Base-by-base conservation (phyloP, 2,329 filamentous ascomycete genomes). In the Saccharata proteae region DNA sequence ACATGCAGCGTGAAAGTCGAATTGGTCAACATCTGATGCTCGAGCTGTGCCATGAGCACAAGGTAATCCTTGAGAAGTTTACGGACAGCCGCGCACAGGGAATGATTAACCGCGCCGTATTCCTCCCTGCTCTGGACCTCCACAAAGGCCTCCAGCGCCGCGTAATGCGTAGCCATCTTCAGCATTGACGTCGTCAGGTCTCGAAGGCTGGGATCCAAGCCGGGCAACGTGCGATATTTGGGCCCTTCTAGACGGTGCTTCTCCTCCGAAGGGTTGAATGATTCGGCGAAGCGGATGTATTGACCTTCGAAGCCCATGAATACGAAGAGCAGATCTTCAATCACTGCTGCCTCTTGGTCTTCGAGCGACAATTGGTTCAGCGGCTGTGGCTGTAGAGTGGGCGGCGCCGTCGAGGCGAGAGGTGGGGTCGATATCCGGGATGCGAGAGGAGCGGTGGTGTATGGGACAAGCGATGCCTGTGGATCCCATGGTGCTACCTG, bases 281-380 rank as follows among this genome's bases (percentile, higher is more conserved):
- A 71, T 42, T 83, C 80, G 36, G 71, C 71, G 51, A 84, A 96
- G 34, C 83, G 80, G 39, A 98, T 81, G 51, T 96, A 96, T 54
- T 93, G 85, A n/a, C 90, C 90, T 57, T 98, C 90, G 41, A 85
- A 93, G 15, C 90, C 90, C 86, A 98, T 94, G 46, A 96, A 92
- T 4, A 93, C 85, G 50, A 88, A 94, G 20, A 96, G 59, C 11
- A 98, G 59, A 46, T 98, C 90, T 44, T 94, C 86, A 25, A 96
- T 65, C 27, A 98, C 79, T 6, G 75, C 80, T 15, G 76, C 73
- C 58, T 98, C 90, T 54, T 98, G 90, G 3, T 72, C 71, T 41
- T 92, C 80, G 16, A 92, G 61, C 1, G 76, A 75, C 37, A 96
- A 60, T 35, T 81, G 74, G 34, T 69, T 64, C 11, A 96, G 64